A percentile compares a stretch with the other conserved stretches of the same genome.
phyloP scores from a whole-genome alignment of 75 land plant genomes.

The Cupressus sempervirens region DNA sequence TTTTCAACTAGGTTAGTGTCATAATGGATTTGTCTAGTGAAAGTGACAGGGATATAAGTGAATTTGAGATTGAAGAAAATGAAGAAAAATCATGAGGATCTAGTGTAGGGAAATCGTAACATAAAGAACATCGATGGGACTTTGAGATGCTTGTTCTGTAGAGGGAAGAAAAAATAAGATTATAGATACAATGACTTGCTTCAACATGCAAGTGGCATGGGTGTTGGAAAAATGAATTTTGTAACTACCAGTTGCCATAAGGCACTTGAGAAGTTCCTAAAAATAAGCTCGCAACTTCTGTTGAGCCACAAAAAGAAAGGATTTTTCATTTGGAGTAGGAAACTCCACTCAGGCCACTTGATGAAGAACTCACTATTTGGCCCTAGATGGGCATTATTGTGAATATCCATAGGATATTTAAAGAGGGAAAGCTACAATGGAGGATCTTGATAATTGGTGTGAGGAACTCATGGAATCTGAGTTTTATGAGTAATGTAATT shows the following conservation, averaged over 20 bases:
- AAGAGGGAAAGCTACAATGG: constrained; percentile 53
- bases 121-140: constrained; percentile 31
- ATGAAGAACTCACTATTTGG: constrained; percentile 38
- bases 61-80: constrained; percentile 45
- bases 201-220: constrained; percentile 67
- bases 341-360: too few species aligned
- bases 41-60: constrained; percentile 36
- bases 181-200: constrained; percentile 58
- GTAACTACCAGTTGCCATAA: constrained; percentile 9
- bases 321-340: too few species aligned
- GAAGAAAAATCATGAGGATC: constrained; percentile 25
- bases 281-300: constrained; percentile 19
- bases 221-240: constrained; percentile 40
- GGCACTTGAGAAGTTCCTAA: constrained; percentile 49
- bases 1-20: not conserved
- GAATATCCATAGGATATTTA: constrained; percentile 45
- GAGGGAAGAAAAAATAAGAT: constrained; percentile 55
- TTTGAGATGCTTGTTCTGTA: constrained; percentile 65
- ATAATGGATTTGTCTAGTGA: not conserved
- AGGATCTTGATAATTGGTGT: constrained; percentile 84
- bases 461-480: constrained; percentile 74
- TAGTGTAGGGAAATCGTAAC: constrained; percentile 25
- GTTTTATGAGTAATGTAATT: constrained; percentile 76
- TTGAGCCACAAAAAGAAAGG: constrained; percentile 1
- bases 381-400: constrained; percentile 77